Evolutionary conservation across 805 yeast genomes (phyloP), one percentile per base, ranked within the genome.

Genomic region (Metschnikowia lachancei): DNA sequence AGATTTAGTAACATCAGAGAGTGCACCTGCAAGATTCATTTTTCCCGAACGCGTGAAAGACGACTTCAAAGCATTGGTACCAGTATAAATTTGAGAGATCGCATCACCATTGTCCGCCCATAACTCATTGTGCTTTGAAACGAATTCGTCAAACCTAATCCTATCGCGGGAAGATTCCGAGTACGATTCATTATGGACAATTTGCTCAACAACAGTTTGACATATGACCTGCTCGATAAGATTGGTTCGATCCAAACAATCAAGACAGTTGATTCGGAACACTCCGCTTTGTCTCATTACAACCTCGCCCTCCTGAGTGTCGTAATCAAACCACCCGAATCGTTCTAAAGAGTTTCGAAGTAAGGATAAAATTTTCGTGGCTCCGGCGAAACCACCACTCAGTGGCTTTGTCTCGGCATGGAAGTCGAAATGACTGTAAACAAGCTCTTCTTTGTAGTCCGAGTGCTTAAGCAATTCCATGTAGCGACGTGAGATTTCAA

Each of bases 1-100:
- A 0, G 97, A 88, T 66, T 94, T 94, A 1, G 98, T 90, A 3
- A 95, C 97, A 67, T 94, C 99, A 0, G 96, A 86, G n/a, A 94
- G 67, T 0, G 97, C 97, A 30, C 98, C 97, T 0, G 98, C 98
- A 45, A 94, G 69, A 36, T 92, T 89, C 97, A 91, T 90, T 59
- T 91, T 92, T 19, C 99, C 99, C 24, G 87, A 83, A 61, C 99
- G 78, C 1, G 98, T 87, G 60, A 86, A 94, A 3, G 97, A 89
- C 0, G 97, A 87, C 65, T 94, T 94, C 16, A 94, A 69, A 6
- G 87, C 78, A 55, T 91, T 87, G 54, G 91, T 96, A 45, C 83
- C 83, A n/a, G 73, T 66, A 61, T 82, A 76, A 20, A 87, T 68
- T 16, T 83, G 92, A 19, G 77, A 80, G 20, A 82, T 77, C 17